Percentiles rank a stretch among this genome's conserved stretches.
phyloP scores from a whole-genome alignment of 2,329 filamentous ascomycete genomes.

The Magnaporthales sp. region DNA sequence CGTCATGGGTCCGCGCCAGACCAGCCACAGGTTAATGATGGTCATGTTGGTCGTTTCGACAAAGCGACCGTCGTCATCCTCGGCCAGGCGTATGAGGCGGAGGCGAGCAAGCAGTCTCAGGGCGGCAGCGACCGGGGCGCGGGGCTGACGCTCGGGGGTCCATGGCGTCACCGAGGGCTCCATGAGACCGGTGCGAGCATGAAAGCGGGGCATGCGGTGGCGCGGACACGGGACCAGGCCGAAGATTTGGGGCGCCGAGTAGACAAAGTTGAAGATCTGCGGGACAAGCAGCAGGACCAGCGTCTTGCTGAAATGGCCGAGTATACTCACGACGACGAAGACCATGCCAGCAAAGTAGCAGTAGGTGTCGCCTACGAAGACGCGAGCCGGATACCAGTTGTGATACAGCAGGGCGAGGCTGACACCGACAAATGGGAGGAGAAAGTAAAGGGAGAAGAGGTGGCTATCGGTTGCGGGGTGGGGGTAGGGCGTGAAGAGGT shows the following conservation, averaged over 20 bases:
- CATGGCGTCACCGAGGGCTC: slow-evolving; percentile 81
- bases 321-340: slow-evolving; percentile 91
- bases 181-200: slow-evolving; percentile 72
- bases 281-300: slow-evolving; percentile 83
- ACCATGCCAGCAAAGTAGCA: slow-evolving; percentile 99
- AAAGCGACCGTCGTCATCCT: slow-evolving; percentile 61
- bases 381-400: slow-evolving; percentile 92
- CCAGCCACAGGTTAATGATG: slow-evolving; percentile 89
- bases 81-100: slow-evolving; percentile 58
- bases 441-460: slow-evolving; percentile 88
- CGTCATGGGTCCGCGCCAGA: slow-evolving; percentile 85
- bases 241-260: slow-evolving; percentile 88
- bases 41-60: slow-evolving; percentile 84
- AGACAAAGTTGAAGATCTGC: slow-evolving; percentile 94
- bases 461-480: slow-evolving; percentile 95
- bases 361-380: slow-evolving; percentile 97
- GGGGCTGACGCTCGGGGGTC: slow-evolving; percentile 58
- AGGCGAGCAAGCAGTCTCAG: slow-evolving; percentile 63
- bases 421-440: slow-evolving; percentile 90
- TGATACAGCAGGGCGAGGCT: slow-evolving; percentile 78
- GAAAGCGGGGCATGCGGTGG: slow-evolving; percentile 85
- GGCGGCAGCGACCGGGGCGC: slow-evolving; percentile 47
- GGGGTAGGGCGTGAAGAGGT: slow-evolving; percentile 73
- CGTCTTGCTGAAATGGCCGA: slow-evolving; percentile 97
- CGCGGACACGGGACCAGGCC: slow-evolving; percentile 84